These are phyloP conservation scores for Akanthomyces muscarius DNA, from an alignment of 2,329 filamentous ascomycete genomes.

Conservation along the genomic window DNA sequence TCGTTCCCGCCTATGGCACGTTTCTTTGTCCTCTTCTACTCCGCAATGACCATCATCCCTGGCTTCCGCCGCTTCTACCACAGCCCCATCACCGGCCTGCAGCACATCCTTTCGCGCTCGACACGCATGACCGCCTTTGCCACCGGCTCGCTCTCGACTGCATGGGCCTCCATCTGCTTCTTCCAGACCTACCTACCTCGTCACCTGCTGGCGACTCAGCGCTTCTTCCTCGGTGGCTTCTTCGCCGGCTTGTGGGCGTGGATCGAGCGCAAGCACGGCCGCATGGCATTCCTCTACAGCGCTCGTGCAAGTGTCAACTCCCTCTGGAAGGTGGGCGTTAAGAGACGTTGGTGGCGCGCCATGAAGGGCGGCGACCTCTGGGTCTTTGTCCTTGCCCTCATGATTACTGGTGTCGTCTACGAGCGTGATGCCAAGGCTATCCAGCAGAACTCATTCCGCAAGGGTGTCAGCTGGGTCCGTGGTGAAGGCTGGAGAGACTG, in stretches of 20 bases:
- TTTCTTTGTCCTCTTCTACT: slow-evolving; percentile 72
- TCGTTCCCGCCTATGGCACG: slow-evolving; percentile 76
- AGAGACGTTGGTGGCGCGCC: slow-evolving; percentile 82
- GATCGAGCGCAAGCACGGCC: slow-evolving; percentile 61
- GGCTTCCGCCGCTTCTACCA: slow-evolving; percentile 65
- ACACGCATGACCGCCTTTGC: slow-evolving; percentile 70
- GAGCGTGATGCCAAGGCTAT: slow-evolving; percentile 67
- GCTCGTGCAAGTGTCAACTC: slow-evolving; percentile 75
- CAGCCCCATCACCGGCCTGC: slow-evolving; percentile 63
- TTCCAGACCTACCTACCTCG: slow-evolving; percentile 78
- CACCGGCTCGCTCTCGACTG: slow-evolving; percentile 77
- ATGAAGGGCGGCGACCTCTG: slow-evolving; percentile 78
- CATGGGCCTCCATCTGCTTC: slow-evolving; percentile 86
- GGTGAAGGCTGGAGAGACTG: slow-evolving; percentile 75
- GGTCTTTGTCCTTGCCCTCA: slow-evolving; percentile 76
- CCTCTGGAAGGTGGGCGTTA: slow-evolving; percentile 89
- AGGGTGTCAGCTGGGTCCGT: slow-evolving; percentile 67
- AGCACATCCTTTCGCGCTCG: slow-evolving; percentile 62
- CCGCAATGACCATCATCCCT: slow-evolving; percentile 62
- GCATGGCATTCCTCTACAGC: slow-evolving; percentile 73
- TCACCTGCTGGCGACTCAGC: slow-evolving; percentile 69
- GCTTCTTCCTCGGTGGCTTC: slow-evolving; percentile 87
- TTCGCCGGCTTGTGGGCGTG: slow-evolving; percentile 82
- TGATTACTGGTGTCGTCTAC: slow-evolving; percentile 72
- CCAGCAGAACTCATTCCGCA: slow-evolving; percentile 62